Evolutionary conservation across 169 alveolate genomes (phyloP), one percentile per base, ranked within the genome.

Genomic region (Cryptosporidium xiaoi): DNA sequence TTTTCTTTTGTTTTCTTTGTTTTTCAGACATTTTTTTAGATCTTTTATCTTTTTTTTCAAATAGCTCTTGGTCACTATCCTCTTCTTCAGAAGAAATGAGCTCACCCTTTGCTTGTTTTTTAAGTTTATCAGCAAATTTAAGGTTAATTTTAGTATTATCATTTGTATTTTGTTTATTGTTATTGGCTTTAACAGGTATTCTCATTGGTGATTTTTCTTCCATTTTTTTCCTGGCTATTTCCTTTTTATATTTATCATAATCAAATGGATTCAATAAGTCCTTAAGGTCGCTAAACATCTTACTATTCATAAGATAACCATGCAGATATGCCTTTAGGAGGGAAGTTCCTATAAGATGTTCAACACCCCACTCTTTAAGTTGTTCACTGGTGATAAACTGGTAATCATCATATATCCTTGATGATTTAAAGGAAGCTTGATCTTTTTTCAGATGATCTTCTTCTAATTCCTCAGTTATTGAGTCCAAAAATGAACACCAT

Each of bases 401-500:
- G 90, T 93, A 96, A 83, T 97, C 99, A 66, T 97, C 99, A 91
- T 92, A 94, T 34, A 94, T 89, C 48, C 94, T 83, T 50, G 96
- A 92, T 16, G 93, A 82, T 56, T 84, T 92, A 4, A 90, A 58
- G 6, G 92, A 85, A 7, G 64, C 8, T 13, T 92, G 50, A 29
- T 77, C 71, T 16, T 60, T 77, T 16, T 77, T 77, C 31, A 77
- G 71, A 40, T 94, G 90, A 7, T 92, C 91, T 67, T 95, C 98
- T 84, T 97, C 99, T 91, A 97, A 87, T 90, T 97, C 99, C 87
- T 97, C 99, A 0, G 99, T 97, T 36, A 97, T 92, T 82, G 94
- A 95, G 82, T 97, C 99, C 60, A 97, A 90, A 93, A 96, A 97
- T 51, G 98, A 93, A 58, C 98, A 96, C 99, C 99, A 97, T 93